These are phyloP conservation scores for Waltergamsia citrina DNA, from an alignment of 2,329 filamentous ascomycete species.

Conservation along the genomic window DNA sequence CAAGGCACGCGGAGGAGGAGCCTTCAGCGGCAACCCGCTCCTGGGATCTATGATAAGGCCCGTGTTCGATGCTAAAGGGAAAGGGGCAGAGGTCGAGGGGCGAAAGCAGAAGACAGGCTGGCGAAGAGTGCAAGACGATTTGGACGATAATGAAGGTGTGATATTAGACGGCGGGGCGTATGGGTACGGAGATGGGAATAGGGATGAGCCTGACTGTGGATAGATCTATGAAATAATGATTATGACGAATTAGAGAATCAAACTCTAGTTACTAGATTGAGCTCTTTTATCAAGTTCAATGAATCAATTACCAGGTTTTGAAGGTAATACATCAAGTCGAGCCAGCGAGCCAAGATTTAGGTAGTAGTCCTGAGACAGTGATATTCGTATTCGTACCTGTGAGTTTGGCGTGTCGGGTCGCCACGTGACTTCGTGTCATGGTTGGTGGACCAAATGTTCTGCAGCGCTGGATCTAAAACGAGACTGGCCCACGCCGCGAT, in stretches of 20 bases:
- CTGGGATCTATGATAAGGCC: conserved; percentile 57
- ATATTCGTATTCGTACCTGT: too few relatives aligned
- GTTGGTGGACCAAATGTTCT: too few relatives aligned
- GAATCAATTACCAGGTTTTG: too few relatives aligned
- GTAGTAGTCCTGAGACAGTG: too few relatives aligned
- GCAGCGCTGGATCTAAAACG: too few relatives aligned
- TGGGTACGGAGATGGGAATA: conserved; percentile 20
- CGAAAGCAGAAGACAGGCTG: conserved; percentile 36
- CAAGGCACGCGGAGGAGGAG: conserved; percentile 33
- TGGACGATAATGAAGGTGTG: conserved; percentile 47
- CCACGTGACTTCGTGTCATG: conserved; percentile 26
- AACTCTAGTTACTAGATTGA: too few relatives aligned
- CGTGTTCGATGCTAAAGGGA: conserved; percentile 43
- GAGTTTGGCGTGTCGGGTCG: conserved; percentile 4
- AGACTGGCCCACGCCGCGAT: not conserved
- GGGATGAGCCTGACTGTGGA: conserved; percentile 28
- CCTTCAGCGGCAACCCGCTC: conserved; percentile 61
- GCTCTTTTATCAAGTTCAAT: too few relatives aligned
- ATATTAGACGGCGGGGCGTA: conserved; percentile 48
- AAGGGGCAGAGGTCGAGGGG: conserved; percentile 27
- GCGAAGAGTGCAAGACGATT: conserved; percentile 52
- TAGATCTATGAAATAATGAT: too few relatives aligned
- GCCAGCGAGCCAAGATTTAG: too few relatives aligned
- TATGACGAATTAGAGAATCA: too few relatives aligned
- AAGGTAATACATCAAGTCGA: too few relatives aligned